Conservation (phyloP, 306 rosid genomes). For the Malus asiatica region DNA sequence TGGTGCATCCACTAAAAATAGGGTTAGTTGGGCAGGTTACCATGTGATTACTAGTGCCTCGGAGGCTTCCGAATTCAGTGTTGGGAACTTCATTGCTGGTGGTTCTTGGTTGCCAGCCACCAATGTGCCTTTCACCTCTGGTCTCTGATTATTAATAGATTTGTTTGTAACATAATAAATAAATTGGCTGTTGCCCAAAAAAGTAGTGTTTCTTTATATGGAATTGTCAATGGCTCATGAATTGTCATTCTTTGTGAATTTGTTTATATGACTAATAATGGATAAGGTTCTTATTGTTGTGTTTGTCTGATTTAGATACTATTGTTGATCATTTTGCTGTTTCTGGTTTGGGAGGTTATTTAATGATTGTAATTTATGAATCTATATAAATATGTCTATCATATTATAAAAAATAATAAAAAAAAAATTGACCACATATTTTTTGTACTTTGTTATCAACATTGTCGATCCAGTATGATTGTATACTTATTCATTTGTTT, state of each 20-base stretch:
- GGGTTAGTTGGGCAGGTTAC: slow-evolving; percentile 67
- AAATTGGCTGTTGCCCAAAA: background rate
- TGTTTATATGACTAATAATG: background rate
- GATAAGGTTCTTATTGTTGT: background rate
- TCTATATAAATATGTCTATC: too few species aligned
- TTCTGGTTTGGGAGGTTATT: background rate
- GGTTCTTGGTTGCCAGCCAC: slow-evolving; percentile 54
- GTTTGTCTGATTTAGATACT: background rate
- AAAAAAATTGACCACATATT: too few species aligned
- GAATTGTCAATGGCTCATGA: background rate
- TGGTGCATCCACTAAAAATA: slow-evolving; percentile 45
- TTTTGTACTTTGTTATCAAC: too few species aligned
- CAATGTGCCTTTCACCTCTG: slow-evolving; percentile 53
- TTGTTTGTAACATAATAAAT: background rate
- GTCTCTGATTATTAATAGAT: slow-evolving; percentile 17
- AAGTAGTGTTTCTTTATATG: background rate
- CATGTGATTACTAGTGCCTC: slow-evolving; percentile 56
- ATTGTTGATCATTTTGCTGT: background rate
- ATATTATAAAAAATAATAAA: too few species aligned
- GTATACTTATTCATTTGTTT: too few species aligned
- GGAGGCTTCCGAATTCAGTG: slow-evolving; percentile 58
- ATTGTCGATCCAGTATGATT: too few species aligned
- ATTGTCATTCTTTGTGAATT: background rate
- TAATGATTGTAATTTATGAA: background rate
- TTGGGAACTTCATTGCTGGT: slow-evolving; percentile 56